Base-by-base conservation (phyloP, 2,329 filamentous ascomycete genomes). In the Fusarium sp. region DNA sequence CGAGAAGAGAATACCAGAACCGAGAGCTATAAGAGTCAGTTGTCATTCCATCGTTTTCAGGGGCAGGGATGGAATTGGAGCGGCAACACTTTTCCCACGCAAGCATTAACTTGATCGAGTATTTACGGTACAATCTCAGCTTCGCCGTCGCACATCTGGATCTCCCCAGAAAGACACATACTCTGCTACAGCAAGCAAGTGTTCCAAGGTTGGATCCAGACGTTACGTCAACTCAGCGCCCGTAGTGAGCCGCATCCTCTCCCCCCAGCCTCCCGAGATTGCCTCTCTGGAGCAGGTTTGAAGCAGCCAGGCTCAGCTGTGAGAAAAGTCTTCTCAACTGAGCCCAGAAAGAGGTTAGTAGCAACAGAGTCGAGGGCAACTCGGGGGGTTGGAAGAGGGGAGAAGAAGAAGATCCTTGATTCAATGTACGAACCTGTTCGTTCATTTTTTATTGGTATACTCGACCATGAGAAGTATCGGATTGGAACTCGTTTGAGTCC, bases 51-150 rank as follows among this genome's bases (percentile, higher is more conserved):
- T 50, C 20, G 67, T 37, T 28, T 63, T 56, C 23, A 64, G 60
- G 72, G 69, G 54, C 68, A 65, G 74, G 72, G 74, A 76, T 78
- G 75, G 60, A 74, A 77, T 79, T 80, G 83, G 89, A 93, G 92
- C 92, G 92, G 92, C 92, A 94, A 92, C 92, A 95, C 93, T 87
- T 94, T 95, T 92, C 93, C 90, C 93, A 95, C 93, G 93, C 93
- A 96, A 96, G 93, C 91, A 94, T 95, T 96, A 95, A 93, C 93
- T 96, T 96, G 93, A 93, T 96, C 93, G 92, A 95, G 92, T 95
- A 90, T 89, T 70, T 85, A 94, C 93, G 92, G 93, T 96, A 89
- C 91, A 90, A 91, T 95, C 93, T 96, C 93, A 95, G 93, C 93
- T 88, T 94, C 88, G 84, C 88, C 77, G 82, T 78, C 75, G 71